Base-by-base conservation (phyloP, 805 yeast species). In the Candida cerambycidarum region DNA sequence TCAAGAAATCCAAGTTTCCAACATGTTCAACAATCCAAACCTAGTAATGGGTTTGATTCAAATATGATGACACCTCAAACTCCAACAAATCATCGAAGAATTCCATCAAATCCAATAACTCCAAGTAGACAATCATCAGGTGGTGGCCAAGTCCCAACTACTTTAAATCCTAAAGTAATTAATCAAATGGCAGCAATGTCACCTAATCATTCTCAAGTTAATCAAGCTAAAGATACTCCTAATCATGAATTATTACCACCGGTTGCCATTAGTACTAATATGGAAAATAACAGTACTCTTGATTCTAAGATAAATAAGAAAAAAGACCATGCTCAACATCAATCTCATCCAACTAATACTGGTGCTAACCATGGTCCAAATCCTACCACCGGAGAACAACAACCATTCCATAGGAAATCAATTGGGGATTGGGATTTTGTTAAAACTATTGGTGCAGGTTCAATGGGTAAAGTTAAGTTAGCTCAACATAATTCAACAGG, bases 391-490 rank as follows among this genome's bases (percentile, higher is more conserved):
- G 38, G 37, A 11, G 29, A 21, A 21, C 64, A 61, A 41, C 65
- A 71, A 49, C 81, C 77, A 52, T 85, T 86, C 53, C 92, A 89
- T 61, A 79, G 98, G 50, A 85, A 84, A 45, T 77, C 96, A 4
- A 84, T 92, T 42, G 99, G 98, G 11, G 97, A 93, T 51, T 92
- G 99, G 99, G 95, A 88, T 54, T 90, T 92, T 54, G 76, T 87
- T 44, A 89, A 89, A 63, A 89, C 97, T 2, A 86, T 93, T 35
- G 99, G 99, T 32, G 96, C 98, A 2, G 99, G 99, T 3, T 89
- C 97, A 0, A 93, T 93, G 99, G 99, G 99, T 45, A 95, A 92
- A 62, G 99, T 93, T 38, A 93, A 93, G 66, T 72, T 93, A 30
- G 98, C 98, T 1, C 83, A 80, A 55, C 96, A 90, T 67, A 79